Conservation (phyloP, 2,329 filamentous ascomycete genomes). For the Xylaria sp. region DNA sequence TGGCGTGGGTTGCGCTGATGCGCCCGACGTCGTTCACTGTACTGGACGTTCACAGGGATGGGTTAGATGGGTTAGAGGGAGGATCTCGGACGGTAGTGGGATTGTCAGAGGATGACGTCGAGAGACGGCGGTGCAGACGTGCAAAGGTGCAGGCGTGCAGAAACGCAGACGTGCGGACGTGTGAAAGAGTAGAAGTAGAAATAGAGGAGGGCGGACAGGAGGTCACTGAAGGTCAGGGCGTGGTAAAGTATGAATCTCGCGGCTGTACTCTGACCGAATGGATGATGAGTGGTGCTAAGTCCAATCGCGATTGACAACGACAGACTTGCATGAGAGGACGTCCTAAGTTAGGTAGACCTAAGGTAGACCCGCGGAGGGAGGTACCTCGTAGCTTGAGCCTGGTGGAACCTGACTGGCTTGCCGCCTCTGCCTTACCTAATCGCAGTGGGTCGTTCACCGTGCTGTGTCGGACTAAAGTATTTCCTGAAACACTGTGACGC, state of each 20-base stretch:
- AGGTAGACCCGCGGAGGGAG: neutral
- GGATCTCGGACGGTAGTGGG: neutral
- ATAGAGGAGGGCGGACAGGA: too few species aligned
- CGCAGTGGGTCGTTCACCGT: neutral
- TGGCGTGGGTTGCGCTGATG: slow-evolving; percentile 20
- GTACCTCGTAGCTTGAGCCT: neutral
- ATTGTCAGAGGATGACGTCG: neutral
- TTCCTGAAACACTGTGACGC: slow-evolving; percentile 1
- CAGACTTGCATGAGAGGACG: slow-evolving; percentile 6
- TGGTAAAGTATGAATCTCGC: neutral
- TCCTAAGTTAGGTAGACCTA: neutral
- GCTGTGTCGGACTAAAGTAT: slow-evolving; percentile 14
- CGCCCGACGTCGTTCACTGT: slow-evolving; percentile 14
- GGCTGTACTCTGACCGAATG: slow-evolving; percentile 5
- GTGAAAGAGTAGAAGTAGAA: too few species aligned
- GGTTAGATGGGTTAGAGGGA: neutral
- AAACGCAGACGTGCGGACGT: too few species aligned
- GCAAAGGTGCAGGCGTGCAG: neutral
- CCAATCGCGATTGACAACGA: slow-evolving; percentile 20
- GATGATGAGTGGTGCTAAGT: slow-evolving; percentile 6
- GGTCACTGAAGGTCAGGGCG: too few species aligned
- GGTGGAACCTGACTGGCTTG: neutral
- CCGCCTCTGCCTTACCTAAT: neutral
- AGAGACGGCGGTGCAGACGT: neutral
- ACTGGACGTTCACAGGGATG: slow-evolving; percentile 5